Base-by-base conservation (phyloP, 345 rosid species). In the Dovyalis caffra region DNA sequence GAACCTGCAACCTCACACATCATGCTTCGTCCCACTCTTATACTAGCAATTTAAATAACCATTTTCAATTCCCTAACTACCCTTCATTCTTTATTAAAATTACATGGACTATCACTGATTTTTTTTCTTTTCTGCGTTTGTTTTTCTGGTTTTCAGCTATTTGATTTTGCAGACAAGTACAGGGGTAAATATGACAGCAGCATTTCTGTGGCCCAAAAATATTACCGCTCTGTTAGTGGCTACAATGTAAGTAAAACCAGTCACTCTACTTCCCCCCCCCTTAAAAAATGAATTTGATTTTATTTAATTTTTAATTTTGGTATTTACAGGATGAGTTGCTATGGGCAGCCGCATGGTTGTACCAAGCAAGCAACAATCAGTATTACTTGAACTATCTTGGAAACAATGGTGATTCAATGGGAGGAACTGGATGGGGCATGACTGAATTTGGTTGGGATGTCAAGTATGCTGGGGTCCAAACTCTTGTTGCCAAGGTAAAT, bases 281-380 rank as follows among this genome's bases (percentile, higher is more conserved):
- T 73, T 21, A 25, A 4, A 25, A 4, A 51, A 51, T 51, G 21
- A 7, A 6, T 51, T 34, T 43, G 15, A 38, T 61, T 40, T 51
- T 69, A 60, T 15, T 62, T 67, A 38, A 58, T 70, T 57, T 76
- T 67, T 23, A 23, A n/a, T 10, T 15, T 64, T 12, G 1, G n/a
- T n/a, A 32, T 26, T 7, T 72, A 23, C 83, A 95, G 98, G 99
- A 96, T 63, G 99, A 93, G 78, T 82, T 96, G 87, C 80, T 96
- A 0, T 96, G 98, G 98, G 98, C 97, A 32, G 96, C 99, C 28
- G 97, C 99, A 21, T 96, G 99, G 99, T 57, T 96, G 83, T 93
- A 85, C 75, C 90, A 92, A 45, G 99, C 99, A 35, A 87, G 95
- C 2, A 82, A 87, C 88, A 90, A 86, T 28, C 84, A 87, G 60